Evolutionary conservation across 2,329 filamentous ascomycete species (phyloP), one percentile per base, ranked within the genome.

Genomic region (Cordyceps javanica): DNA sequence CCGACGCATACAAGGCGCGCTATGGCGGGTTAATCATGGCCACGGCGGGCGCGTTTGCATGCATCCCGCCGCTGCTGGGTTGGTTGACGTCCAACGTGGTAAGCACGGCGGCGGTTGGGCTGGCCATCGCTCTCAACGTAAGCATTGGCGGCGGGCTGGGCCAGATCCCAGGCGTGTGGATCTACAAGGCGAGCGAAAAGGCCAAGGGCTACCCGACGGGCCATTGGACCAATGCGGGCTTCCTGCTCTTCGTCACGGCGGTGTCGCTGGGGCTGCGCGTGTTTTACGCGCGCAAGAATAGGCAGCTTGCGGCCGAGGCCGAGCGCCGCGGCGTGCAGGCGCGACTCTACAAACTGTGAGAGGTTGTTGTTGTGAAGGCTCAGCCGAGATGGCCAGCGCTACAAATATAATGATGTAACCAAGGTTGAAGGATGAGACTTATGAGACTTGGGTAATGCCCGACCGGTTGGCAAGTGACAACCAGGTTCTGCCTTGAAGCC

Each of bases 101-200:
- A 65, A 83, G 78, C 56, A 89, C 87, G 0, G 82, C 82, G 0
- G 79, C 85, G 0, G 82, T 82, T 0, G 87, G 87, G 0, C 75
- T 90, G 11, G 87, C 86, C 2, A 87, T 90, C 57, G 87, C 86
- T 0, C 70, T 90, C 60, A 89, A 90, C 61, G 81, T 90, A 16
- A 84, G 82, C 2, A 77, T 88, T 30, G 79, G 79, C 50, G 86
- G 85, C 0, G 86, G 85, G 0, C 77, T 86, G 0, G 87, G 87
- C 0, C 87, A 90, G 68, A 90, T 90, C 41, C 80, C 83, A 0
- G 87, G 86, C 0, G 85, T 89, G 1, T 90, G 86, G 86, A 89
- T 89, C 60, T 90, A 89, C 71, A 87, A 86, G 65, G 75, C 81
- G 1, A 72, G 80, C 11, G 85, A 90, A 68, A 79, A 77, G 19